These are phyloP conservation scores for Penicillium cosmopolitanum DNA, from an alignment of 495 filamentous ascomycete species.

Conservation along the genomic window DNA sequence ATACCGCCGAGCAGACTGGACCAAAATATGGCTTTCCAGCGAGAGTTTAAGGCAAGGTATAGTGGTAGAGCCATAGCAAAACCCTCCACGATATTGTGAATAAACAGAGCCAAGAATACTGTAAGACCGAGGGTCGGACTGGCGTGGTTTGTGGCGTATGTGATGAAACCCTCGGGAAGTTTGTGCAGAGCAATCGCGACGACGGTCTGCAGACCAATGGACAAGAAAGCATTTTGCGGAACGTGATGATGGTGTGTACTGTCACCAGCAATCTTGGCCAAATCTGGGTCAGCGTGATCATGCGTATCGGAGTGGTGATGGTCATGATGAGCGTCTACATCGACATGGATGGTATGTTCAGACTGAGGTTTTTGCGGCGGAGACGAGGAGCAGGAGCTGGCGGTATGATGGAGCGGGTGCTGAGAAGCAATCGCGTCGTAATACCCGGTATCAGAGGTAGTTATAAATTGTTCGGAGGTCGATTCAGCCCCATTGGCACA, in stretches of 20 bases:
- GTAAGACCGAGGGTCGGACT: constrained; percentile 84
- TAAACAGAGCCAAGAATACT: constrained; percentile 93
- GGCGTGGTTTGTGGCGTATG: constrained; percentile 96
- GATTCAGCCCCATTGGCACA: constrained; percentile 2
- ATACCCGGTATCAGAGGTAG: constrained; percentile 16
- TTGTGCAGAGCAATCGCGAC: constrained; percentile 96
- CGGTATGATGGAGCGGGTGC: constrained; percentile 11
- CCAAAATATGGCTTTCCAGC: constrained; percentile 81
- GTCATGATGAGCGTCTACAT: constrained; percentile 13
- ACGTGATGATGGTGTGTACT: constrained; percentile 90
- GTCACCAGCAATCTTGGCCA: constrained; percentile 34
- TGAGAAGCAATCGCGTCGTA: constrained; percentile 21
- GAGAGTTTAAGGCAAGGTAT: constrained; percentile 80
- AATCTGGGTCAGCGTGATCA: constrained; percentile 31
- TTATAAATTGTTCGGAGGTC: constrained; percentile 8
- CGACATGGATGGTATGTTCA: constrained; percentile 5
- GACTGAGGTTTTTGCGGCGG: constrained; percentile 9
- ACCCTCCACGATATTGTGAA: constrained; percentile 97
- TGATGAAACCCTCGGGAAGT: constrained; percentile 97
- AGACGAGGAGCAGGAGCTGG: constrained; percentile 21
- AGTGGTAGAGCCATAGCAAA: constrained; percentile 92
- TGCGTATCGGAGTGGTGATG: constrained; percentile 15
- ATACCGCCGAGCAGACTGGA: constrained; percentile 81
- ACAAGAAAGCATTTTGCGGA: constrained; percentile 90
- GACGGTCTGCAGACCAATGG: constrained; percentile 89